These are phyloP conservation scores for Podospora pseudopauciseta DNA, from an alignment of 495 filamentous ascomycete species.

Conservation along the genomic window DNA sequence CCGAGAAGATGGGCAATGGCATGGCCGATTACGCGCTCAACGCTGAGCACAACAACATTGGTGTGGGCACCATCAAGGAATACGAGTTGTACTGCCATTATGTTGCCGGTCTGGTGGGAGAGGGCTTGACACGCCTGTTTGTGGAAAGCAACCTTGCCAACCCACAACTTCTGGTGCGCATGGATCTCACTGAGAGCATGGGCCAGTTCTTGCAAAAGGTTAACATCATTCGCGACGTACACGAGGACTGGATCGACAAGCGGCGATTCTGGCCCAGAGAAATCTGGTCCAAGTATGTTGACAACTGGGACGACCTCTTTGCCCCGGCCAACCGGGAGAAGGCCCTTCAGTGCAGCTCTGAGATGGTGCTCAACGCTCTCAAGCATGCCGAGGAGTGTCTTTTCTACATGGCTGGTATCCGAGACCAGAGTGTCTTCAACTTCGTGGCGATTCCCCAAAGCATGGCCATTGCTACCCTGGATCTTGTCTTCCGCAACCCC, in stretches of 20 bases:
- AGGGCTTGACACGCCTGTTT: conserved; percentile 87
- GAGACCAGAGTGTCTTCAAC: conserved; percentile 99
- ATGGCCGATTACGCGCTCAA: conserved; percentile 95
- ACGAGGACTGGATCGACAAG: conserved; percentile 82
- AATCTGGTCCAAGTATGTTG: conserved; percentile 93
- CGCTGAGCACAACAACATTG: conserved; percentile 69
- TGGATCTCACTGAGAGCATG: conserved; percentile 87
- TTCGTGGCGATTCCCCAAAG: conserved; percentile 97
- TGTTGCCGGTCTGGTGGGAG: conserved; percentile 93
- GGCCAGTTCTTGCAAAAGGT: conserved; percentile 96
- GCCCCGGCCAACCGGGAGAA: conserved; percentile 72
- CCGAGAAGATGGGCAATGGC: conserved; percentile 91
- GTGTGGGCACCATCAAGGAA: conserved; percentile 77
- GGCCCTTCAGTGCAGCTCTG: conserved; percentile 84
- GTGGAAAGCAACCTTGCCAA: conserved; percentile 87
- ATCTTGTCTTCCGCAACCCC: conserved; percentile 89
- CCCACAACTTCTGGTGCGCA: conserved; percentile 71
- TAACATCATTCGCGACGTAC: conserved; percentile 95
- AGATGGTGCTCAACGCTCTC: conserved; percentile 89
- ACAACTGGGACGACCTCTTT: conserved; percentile 85
- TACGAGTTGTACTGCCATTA: conserved; percentile 98
- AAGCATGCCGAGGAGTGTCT: conserved; percentile 87
- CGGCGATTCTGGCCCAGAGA: conserved; percentile 91
- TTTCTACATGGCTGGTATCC: conserved; percentile 93
- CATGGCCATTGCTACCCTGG: conserved; percentile 95